Percentiles rank a stretch among this genome's conserved stretches.
phyloP scores from a whole-genome alignment of 2,329 filamentous ascomycete species.

The Pyrenochaeta sp. region DNA sequence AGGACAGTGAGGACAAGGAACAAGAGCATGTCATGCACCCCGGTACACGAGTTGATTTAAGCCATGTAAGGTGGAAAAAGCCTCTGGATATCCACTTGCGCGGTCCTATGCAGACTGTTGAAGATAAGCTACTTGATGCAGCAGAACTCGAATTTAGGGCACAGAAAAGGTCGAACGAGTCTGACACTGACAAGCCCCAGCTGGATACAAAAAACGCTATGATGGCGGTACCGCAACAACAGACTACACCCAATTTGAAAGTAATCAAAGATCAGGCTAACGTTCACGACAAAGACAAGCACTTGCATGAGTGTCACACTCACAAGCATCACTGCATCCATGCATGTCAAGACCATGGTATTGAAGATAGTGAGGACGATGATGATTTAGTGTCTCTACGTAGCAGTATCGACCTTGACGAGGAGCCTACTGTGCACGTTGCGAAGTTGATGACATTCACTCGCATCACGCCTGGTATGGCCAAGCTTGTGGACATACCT shows the following conservation, averaged over 20 bases:
- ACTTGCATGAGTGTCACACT: background rate
- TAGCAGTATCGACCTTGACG: slow-evolving; percentile 27
- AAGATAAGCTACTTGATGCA: slow-evolving; percentile 32
- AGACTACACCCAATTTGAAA: slow-evolving; percentile 15
- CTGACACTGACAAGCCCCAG: slow-evolving; percentile 13
- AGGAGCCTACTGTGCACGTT: slow-evolving; percentile 26
- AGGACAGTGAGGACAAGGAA: background rate
- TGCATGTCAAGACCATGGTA: background rate
- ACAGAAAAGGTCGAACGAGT: background rate
- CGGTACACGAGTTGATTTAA: slow-evolving; percentile 7
- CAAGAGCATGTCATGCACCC: slow-evolving; percentile 6
- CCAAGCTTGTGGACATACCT: slow-evolving; percentile 32
- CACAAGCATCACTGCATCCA: background rate
- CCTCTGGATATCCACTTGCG: slow-evolving; percentile 5
- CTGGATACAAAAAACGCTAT: slow-evolving; percentile 10
- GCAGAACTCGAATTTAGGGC: slow-evolving; percentile 16
- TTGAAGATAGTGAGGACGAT: slow-evolving; percentile 11
- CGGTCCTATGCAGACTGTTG: slow-evolving; percentile 31
- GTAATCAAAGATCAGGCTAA: background rate
- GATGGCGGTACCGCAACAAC: slow-evolving; percentile 18
- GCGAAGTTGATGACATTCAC: slow-evolving; percentile 20
- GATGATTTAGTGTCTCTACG: slow-evolving; percentile 19
- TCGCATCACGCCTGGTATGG: slow-evolving; percentile 21
- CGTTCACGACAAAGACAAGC: background rate
- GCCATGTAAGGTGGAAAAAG: slow-evolving; percentile 1